These are phyloP conservation scores for Jaltomata sinuosa DNA, from an alignment of 257 asterid species.

Conservation along the genomic window DNA sequence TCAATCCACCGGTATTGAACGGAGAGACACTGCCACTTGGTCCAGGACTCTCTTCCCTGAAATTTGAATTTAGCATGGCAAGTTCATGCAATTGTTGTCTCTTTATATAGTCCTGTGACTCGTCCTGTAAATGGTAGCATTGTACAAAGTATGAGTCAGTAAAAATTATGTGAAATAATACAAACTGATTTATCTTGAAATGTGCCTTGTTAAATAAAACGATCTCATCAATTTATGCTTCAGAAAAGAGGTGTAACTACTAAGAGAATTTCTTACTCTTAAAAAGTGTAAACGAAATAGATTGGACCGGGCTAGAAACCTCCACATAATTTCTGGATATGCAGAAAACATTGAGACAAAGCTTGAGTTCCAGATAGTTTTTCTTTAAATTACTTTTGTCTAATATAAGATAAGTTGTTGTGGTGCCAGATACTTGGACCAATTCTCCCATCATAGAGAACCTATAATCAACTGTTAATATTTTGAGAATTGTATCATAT, in stretches of 20 bases:
- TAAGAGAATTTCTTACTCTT: neutral
- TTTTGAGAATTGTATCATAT: neutral
- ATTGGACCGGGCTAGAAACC: neutral
- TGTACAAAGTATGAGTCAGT: neutral
- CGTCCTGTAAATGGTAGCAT: slow-evolving; percentile 46
- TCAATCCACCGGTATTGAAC: slow-evolving; percentile 85
- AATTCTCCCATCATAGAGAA: neutral
- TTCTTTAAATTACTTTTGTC: neutral
- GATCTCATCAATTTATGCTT: neutral
- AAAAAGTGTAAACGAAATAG: neutral
- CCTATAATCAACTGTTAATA: neutral
- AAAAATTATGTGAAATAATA: neutral
- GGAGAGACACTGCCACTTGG: slow-evolving; percentile 95
- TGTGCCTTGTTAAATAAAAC: neutral
- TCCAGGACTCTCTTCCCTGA: slow-evolving; percentile 97
- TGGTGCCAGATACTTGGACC: neutral
- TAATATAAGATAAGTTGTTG: neutral
- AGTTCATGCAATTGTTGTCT: slow-evolving; percentile 94
- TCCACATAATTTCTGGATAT: neutral
- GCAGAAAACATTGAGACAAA: neutral
- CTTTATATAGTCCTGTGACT: slow-evolving; percentile 85
- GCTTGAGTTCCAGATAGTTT: neutral
- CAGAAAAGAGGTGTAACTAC: neutral
- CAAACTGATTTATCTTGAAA: neutral
- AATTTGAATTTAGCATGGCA: slow-evolving; percentile 83